Evolutionary conservation across 225 moss, liverwort and hornwort genomes (phyloP).

Genomic region (Bryoerythrophyllum caledonicum): DNA sequence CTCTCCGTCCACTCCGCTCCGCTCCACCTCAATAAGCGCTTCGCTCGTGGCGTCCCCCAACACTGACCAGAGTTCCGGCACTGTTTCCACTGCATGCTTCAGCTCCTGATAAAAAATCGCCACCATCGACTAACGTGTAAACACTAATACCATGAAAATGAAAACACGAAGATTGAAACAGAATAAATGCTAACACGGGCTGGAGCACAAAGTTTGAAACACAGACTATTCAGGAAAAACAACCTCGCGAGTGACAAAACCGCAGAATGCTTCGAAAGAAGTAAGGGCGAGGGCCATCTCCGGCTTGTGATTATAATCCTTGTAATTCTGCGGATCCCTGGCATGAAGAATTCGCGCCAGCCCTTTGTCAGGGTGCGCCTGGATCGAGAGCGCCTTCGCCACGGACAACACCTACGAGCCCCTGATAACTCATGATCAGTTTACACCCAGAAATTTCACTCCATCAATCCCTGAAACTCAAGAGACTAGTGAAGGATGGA

Average conservation of each 20-base stretch:
- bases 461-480: no score
- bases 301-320: slow-evolving; percentile 95
- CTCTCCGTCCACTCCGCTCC: slow-evolving; percentile 23
- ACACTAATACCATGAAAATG: background rate
- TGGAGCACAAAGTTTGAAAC: no score
- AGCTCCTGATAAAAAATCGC: slow-evolving; percentile 54
- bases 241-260: slow-evolving; percentile 68
- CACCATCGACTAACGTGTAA: slow-evolving; percentile 14
- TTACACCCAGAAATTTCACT: background rate
- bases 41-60: slow-evolving; percentile 45
- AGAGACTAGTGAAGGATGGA: slow-evolving; percentile 11
- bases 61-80: slow-evolving; percentile 63
- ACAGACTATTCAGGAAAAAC: background rate
- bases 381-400: slow-evolving; percentile 92
- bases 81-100: slow-evolving; percentile 62
- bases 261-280: slow-evolving; percentile 85
- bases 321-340: slow-evolving; percentile 74
- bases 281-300: slow-evolving; percentile 96
- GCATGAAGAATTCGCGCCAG: slow-evolving; percentile 59
- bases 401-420: slow-evolving; percentile 76
- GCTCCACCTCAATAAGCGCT: slow-evolving; percentile 35
- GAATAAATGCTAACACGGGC: no score
- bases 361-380: slow-evolving; percentile 88
- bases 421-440: slow-evolving; percentile 34
- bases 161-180: background rate